These are phyloP conservation scores for Pseudocercospora pini-densiflorae DNA, from an alignment of 2,329 filamentous ascomycete species.

Conservation along the genomic window DNA sequence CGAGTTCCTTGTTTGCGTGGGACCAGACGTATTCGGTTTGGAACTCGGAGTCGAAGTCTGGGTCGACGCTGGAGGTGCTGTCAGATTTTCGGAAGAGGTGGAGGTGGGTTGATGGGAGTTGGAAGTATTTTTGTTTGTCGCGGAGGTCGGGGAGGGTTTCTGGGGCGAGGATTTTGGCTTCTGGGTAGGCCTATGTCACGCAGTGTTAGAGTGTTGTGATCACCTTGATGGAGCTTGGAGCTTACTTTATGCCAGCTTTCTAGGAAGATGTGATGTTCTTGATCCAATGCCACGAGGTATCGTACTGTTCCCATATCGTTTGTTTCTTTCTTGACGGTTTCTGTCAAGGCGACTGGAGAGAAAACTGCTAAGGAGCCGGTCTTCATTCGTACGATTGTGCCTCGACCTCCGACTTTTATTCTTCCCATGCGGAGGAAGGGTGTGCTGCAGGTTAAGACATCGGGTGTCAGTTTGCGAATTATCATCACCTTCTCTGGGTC, in stretches of 20 bases:
- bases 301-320: slow-evolving; percentile 67
- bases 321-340: slow-evolving; percentile 68
- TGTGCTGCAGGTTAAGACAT: slow-evolving; percentile 76
- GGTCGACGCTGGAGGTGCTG: slow-evolving; percentile 57
- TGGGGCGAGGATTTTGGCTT: slow-evolving; percentile 79
- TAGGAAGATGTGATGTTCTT: slow-evolving; percentile 95
- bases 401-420: slow-evolving; percentile 83
- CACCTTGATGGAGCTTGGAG: slow-evolving; percentile 20
- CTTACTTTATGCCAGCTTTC: slow-evolving; percentile 72
- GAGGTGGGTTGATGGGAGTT: slow-evolving; percentile 32
- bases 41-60: slow-evolving; percentile 87
- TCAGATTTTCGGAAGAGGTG: slow-evolving; percentile 60
- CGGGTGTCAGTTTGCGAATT: slow-evolving; percentile 80
- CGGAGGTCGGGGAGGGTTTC: slow-evolving; percentile 86
- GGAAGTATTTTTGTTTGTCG: slow-evolving; percentile 45
- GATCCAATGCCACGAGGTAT: slow-evolving; percentile 86
- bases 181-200: slow-evolving; percentile 64
- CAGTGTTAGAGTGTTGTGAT: not conserved
- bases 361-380: slow-evolving; percentile 84
- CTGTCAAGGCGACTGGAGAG: slow-evolving; percentile 85
- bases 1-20: slow-evolving; percentile 84
- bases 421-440: slow-evolving; percentile 83
- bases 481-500: slow-evolving; percentile 87
- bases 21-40: slow-evolving; percentile 79
- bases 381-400: slow-evolving; percentile 80